Conservation (phyloP, 352 stramenopile species). For the Pythium apleroticum region DNA sequence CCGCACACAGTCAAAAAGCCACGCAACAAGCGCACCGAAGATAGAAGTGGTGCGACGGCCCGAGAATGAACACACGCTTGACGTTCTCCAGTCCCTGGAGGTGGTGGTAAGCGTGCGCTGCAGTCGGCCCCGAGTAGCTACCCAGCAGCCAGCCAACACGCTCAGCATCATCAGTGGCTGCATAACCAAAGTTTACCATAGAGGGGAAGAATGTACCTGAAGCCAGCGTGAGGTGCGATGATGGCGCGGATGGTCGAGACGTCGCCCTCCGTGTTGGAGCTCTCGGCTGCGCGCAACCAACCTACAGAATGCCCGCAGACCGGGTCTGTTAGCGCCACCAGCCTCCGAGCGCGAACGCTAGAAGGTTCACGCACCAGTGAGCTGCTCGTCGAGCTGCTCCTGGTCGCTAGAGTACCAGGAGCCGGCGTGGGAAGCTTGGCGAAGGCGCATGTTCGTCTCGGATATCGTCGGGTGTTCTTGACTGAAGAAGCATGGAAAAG, state of each 20-base stretch:
- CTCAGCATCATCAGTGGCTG: neutral
- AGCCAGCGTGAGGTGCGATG: conserved; percentile 88
- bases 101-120: conserved; percentile 92
- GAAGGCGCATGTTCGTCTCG: conserved; percentile 36
- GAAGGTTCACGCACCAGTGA: conserved; percentile 36
- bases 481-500: conserved; percentile 6
- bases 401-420: conserved; percentile 84
- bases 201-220: conserved; percentile 37
- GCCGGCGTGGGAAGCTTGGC: conserved; percentile 72
- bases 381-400: conserved; percentile 55
- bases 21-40: conserved; percentile 59
- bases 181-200: neutral
- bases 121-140: conserved; percentile 94
- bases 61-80: conserved; percentile 91
- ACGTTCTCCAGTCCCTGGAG: conserved; percentile 69
- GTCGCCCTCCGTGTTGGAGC: conserved; percentile 36
- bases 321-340: neutral
- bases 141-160: neutral
- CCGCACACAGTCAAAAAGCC: conserved; percentile 11
- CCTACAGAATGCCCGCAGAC: conserved; percentile 23
- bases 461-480: neutral
- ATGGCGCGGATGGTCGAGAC: conserved; percentile 61
- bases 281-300: conserved; percentile 51
- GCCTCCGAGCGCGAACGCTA: neutral
- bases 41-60: conserved; percentile 96